Evolutionary conservation across 495 filamentous ascomycete genomes (phyloP), one percentile per base, ranked within the genome.

Genomic region (Penicillium tannophilum): DNA sequence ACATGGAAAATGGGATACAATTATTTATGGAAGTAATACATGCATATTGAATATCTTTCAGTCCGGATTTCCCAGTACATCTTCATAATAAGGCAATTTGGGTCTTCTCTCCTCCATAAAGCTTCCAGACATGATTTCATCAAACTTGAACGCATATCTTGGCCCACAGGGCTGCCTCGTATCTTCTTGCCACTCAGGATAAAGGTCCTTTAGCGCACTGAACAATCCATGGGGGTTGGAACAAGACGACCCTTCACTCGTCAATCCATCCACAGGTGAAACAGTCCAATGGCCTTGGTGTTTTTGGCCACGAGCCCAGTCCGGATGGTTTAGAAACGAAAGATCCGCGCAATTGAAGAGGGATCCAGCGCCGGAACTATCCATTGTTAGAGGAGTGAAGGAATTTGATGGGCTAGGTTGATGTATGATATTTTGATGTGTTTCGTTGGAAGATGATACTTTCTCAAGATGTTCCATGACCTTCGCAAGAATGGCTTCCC

Each of bases 401-500:
- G 31, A 9, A 17, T 39, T 14, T 26, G 31, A 12, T 11, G n/a
- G 33, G 20, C 12, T 23, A 10, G 33, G 12, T 19, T 54, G 52
- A 4, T 9, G 8, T 3, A 43, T 30, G 52, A 39, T 54, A 24
- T 6, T 23, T 10, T 19, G 19, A 3, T 7, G 19, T 6, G 16
- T 30, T 30, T 54, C 36, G 8, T 43, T 11, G 16, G 36, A 17
- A 17, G 7, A 28, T n/a, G 55, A 51, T 10, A 57, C 45, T 16
- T 51, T 12, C 7, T 44, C 35, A 8, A 57, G 46, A 46, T 49
- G 45, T 23, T 51, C 45, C 46, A 50, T 57, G 14, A 51, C 55
- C 23, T 57, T 57, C 6, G 55, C 39, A 14, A 57, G 23, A 8
- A 57, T 24, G 16, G 55, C 35, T 43, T 57, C 55, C 55, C 55